These are phyloP conservation scores for Xerocomellus intermedius DNA, from an alignment of 768 basidiomycete genomes.

Conservation along the genomic window DNA sequence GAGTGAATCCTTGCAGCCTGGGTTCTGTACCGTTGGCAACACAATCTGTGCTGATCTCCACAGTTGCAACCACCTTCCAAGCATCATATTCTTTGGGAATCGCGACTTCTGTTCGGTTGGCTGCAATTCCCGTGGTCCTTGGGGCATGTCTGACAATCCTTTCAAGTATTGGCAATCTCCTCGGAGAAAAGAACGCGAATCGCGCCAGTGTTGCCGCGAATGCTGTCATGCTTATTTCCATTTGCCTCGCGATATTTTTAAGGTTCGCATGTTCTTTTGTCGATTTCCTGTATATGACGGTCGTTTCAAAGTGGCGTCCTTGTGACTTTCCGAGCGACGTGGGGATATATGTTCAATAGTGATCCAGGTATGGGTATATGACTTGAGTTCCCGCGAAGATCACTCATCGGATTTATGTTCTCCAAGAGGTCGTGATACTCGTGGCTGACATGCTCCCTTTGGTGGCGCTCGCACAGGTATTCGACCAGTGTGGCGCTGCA, in stretches of 20 bases:
- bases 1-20: conserved; percentile 46
- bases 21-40: conserved; percentile 82
- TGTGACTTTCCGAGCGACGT: conserved; percentile 56
- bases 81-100: conserved; percentile 79
- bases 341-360: conserved; percentile 77
- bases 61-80: conserved; percentile 75
- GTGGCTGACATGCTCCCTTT: conserved; percentile 71
- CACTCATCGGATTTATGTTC: not conserved
- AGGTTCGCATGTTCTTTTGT: conserved; percentile 41
- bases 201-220: conserved; percentile 71
- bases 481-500: conserved; percentile 73
- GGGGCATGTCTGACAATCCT: not conserved
- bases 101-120: conserved; percentile 80
- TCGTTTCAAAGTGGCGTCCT: conserved; percentile 45
- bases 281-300: not conserved
- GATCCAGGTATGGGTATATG: conserved; percentile 44
- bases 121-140: conserved; percentile 1
- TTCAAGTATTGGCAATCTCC: conserved; percentile 77
- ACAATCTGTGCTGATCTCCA: conserved; percentile 81
- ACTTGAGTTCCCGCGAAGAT: not conserved
- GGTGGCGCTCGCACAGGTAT: conserved; percentile 76
- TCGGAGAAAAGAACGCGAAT: conserved; percentile 73
- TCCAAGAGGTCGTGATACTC: conserved; percentile 24
- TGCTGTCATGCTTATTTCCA: conserved; percentile 61
- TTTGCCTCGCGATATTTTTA: conserved; percentile 57